Base-by-base conservation (phyloP, 2,329 filamentous ascomycete genomes). In the Curvularia verruculosa region DNA sequence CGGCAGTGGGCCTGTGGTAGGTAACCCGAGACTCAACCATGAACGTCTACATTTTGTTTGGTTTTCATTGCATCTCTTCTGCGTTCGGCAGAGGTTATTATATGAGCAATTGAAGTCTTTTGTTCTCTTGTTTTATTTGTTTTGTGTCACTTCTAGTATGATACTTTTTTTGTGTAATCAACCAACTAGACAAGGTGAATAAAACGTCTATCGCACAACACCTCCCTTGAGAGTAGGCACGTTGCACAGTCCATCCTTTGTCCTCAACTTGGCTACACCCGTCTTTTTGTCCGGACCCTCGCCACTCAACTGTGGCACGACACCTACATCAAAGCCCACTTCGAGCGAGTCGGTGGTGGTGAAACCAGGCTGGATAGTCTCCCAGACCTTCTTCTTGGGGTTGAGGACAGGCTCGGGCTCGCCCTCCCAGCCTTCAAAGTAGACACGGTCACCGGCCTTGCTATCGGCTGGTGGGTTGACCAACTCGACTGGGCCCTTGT, bases 321-420 rank as follows among this genome's bases (percentile, higher is more conserved):
- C 87, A 43, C 80, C 84, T 3, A 90, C 90, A 71, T 98, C 90
- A 74, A 98, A 99, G 0, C 85, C 92, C 34, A 96, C 94, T 78
- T 93, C 90, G 49, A 94, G 82, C 45, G 78, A 79, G 7, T 89
- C 89, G 1, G 89, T 96, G 7, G 94, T 99, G 28, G 91, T 96
- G 81, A 98, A 98, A 0, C 94, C 95, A 1, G 93, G 92, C 83
- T 98, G 94, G 80, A 96, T 91, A 9, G 85, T 91, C 84, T 99
- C 95, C 93, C 94, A 98, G 60, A 98, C 83, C 88, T 98, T 98
- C 88, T 98, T 99, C 89, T 99, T 99, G 56, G 95, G 95, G 84
- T 98, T 99, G 56, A 99, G 84, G 49, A 94, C 87, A 61, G 89
- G 89, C 84, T 99, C 95, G 0, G 95, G 92, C 82, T 96, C 90